Conservation (phyloP, 2,329 filamentous ascomycete genomes). For the Diplodia sapinea region DNA sequence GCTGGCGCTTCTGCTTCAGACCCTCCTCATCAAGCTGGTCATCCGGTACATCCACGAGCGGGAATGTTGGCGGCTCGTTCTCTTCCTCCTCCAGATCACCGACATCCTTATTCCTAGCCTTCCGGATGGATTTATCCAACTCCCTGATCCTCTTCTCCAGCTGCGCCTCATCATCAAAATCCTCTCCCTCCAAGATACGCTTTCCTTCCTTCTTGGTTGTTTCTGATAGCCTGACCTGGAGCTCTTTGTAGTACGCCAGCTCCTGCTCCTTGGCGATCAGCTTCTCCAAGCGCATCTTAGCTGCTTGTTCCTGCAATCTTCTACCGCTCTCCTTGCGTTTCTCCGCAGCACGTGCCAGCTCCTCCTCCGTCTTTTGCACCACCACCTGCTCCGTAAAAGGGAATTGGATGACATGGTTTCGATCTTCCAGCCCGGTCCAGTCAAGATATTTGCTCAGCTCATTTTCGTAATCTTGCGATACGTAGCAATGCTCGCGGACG, state of each 20-base stretch:
- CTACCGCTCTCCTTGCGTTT: constrained; percentile 93
- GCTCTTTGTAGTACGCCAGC: constrained; percentile 86
- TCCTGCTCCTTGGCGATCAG: constrained; percentile 95
- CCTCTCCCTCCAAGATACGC: constrained; percentile 83
- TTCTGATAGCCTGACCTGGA: constrained; percentile 71
- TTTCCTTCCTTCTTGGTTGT: constrained; percentile 90
- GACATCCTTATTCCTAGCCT: constrained; percentile 90
- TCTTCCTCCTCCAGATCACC: constrained; percentile 80
- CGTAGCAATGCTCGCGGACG: constrained; percentile 85
- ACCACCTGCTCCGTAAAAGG: constrained; percentile 91
- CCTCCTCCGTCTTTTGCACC: constrained; percentile 90
- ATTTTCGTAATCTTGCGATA: constrained; percentile 80
- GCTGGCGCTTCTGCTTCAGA: constrained; percentile 89
- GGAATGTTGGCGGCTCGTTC: constrained; percentile 81
- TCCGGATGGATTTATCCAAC: constrained; percentile 86
- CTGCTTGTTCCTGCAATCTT: constrained; percentile 90
- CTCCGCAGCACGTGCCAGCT: constrained; percentile 87
- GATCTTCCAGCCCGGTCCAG: constrained; percentile 88
- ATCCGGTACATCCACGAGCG: constrained; percentile 85
- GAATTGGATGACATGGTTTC: constrained; percentile 88
- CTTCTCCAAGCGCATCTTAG: constrained; percentile 95
- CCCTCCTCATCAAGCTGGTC: constrained; percentile 91
- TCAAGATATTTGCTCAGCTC: constrained; percentile 82
- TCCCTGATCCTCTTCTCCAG: constrained; percentile 86
- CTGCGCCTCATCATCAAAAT: constrained; percentile 87